Percentiles rank a stretch among this genome's conserved stretches.
Evolutionary conservation across 176 grass and related monocot genomes (phyloP).

Genomic region (Poa annua): DNA sequence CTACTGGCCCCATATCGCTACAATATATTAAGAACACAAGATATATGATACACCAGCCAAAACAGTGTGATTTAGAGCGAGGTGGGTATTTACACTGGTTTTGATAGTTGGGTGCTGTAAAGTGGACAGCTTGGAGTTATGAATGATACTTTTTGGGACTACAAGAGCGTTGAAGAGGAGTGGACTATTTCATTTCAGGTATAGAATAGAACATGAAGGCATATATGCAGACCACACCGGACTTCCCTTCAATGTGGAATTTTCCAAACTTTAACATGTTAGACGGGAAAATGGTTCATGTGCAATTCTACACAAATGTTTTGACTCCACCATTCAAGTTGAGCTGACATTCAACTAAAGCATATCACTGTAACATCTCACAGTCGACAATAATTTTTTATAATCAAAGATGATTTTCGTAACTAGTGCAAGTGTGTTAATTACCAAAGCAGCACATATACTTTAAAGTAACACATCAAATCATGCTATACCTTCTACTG

Average conservation of each 20-base stretch:
- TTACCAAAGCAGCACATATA: not conserved
- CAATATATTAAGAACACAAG: slow-evolving; percentile 12
- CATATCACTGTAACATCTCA: not conserved
- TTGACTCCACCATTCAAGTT: not conserved
- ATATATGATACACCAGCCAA: not conserved
- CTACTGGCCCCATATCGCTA: not conserved
- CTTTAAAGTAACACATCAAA: not conserved
- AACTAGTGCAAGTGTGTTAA: not conserved
- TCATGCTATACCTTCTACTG: not conserved
- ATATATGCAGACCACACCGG: not conserved
- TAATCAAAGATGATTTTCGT: not conserved
- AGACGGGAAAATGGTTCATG: not conserved
- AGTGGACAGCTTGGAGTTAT: not conserved
- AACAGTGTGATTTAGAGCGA: not conserved
- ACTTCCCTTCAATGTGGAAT: not conserved
- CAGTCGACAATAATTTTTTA: not conserved
- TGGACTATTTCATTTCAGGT: not conserved
- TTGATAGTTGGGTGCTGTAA: not conserved
- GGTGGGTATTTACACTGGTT: too few relatives aligned
- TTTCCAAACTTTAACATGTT: not conserved
- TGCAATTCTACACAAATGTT: not conserved
- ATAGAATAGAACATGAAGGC: not conserved
- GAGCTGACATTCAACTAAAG: not conserved
- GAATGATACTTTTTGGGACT: not conserved
- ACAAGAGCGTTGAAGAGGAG: not conserved